Conservation (phyloP, 257 asterid species). For the Solanum appendiculatum region DNA sequence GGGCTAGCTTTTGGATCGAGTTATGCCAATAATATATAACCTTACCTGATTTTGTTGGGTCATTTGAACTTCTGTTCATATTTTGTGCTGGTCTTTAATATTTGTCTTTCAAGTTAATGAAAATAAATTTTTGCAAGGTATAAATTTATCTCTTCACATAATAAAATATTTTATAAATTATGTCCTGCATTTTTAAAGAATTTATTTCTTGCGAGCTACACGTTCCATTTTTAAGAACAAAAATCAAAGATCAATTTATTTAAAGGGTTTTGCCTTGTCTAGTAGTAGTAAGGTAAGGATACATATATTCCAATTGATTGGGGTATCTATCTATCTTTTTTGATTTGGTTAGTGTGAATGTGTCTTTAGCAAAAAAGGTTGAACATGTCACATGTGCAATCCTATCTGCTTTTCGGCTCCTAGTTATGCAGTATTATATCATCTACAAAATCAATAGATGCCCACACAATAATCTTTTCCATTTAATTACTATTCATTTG, state of each 20-base stretch:
- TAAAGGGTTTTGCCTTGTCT: neutral
- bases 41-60: neutral
- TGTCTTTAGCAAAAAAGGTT: constrained; percentile 33
- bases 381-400: constrained; percentile 15
- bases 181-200: neutral
- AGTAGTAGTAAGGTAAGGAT: constrained; percentile 1
- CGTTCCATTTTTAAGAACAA: neutral
- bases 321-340: constrained; percentile 23
- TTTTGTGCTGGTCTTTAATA: neutral
- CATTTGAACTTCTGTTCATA: neutral
- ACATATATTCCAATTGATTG: constrained; percentile 16
- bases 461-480: constrained; percentile 33
- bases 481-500: neutral
- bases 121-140: no score
- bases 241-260: neutral
- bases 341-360: constrained; percentile 19
- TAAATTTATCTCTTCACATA: neutral
- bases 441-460: constrained; percentile 16
- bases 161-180: neutral
- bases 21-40: no score
- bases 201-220: neutral
- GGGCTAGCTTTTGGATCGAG: no score
- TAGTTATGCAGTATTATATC: constrained; percentile 5
- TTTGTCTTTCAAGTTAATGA: no score
- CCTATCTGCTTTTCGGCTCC: constrained; percentile 21